A percentile compares a stretch with the other conserved stretches of the same genome.
Conservation (phyloP, 2,329 filamentous ascomycete species). For the Fusarium caatingaense region DNA sequence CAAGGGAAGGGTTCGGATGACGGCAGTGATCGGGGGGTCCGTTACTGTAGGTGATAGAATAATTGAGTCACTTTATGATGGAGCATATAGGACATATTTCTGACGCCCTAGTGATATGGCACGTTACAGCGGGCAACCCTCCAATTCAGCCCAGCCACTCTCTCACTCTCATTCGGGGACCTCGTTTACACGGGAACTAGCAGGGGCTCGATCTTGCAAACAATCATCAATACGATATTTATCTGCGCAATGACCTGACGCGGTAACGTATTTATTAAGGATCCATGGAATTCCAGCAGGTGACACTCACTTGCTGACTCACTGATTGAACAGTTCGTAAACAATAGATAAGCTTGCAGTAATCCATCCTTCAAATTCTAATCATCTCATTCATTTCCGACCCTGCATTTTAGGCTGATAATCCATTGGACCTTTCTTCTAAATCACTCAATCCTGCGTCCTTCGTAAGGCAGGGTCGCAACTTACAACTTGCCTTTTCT, state of each 20-base stretch:
- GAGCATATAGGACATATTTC: too few relatives aligned
- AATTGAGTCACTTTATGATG: neutral
- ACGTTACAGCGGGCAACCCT: constrained; percentile 20
- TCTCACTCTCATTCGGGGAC: constrained; percentile 7
- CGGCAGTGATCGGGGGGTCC: constrained; percentile 22
- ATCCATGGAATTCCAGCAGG: constrained; percentile 2
- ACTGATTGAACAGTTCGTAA: neutral
- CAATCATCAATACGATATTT: constrained; percentile 10
- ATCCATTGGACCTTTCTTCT: neutral
- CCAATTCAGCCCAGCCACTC: constrained; percentile 13
- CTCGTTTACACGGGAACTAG: constrained; percentile 32
- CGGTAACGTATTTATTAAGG: neutral
- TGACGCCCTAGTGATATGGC: neutral
- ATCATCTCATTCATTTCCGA: constrained; percentile 21
- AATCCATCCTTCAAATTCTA: neutral
- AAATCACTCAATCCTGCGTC: constrained; percentile 16
- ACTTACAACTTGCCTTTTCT: constrained; percentile 19
- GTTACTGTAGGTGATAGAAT: neutral
- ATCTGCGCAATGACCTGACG: constrained; percentile 5
- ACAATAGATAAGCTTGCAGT: neutral
- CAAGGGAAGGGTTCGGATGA: constrained; percentile 23
- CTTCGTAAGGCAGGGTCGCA: neutral
- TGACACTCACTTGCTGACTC: constrained; percentile 5
- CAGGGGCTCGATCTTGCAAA: constrained; percentile 15
- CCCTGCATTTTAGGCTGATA: constrained; percentile 6